These are phyloP conservation scores for Protomyces lactucae-debilis DNA, from an alignment of 1,139 yeast genomes.

Conservation along the genomic window DNA sequence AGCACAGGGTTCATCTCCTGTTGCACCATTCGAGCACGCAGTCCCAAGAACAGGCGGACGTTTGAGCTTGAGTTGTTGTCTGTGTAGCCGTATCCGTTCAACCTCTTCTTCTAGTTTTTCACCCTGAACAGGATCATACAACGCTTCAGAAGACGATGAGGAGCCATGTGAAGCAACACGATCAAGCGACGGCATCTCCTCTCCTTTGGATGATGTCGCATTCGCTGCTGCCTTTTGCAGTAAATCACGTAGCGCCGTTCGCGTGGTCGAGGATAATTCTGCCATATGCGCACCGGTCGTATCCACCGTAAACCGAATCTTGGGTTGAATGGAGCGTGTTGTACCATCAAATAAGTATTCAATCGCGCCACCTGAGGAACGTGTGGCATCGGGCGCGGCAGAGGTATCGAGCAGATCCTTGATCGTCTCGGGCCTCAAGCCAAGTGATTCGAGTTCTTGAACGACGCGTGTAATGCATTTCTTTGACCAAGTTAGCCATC, in stretches of 20 bases:
- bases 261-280: conserved; percentile 14
- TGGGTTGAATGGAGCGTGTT: conserved; percentile 33
- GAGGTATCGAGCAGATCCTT: conserved; percentile 18
- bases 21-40: neutral
- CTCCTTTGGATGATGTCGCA: neutral
- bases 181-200: neutral
- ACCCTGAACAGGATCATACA: neutral
- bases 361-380: conserved; percentile 29
- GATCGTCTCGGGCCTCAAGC: conserved; percentile 36
- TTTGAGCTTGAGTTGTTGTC: neutral
- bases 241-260: conserved; percentile 14
- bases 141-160: neutral
- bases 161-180: neutral
- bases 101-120: neutral
- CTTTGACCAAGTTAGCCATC: neutral
- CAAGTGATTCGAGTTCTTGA: conserved; percentile 52
- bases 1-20: neutral
- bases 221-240: conserved; percentile 7
- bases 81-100: neutral
- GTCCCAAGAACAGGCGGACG: neutral
- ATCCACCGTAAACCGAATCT: conserved; percentile 31
- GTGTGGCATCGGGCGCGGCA: conserved; percentile 30
- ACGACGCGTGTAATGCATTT: conserved; percentile 46
- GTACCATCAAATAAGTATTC: conserved; percentile 36
- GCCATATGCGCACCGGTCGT: conserved; percentile 4